These are phyloP conservation scores for Dissophora globulifera DNA, from an alignment of 192 early-diverging fungal species.

Conservation along the genomic window DNA sequence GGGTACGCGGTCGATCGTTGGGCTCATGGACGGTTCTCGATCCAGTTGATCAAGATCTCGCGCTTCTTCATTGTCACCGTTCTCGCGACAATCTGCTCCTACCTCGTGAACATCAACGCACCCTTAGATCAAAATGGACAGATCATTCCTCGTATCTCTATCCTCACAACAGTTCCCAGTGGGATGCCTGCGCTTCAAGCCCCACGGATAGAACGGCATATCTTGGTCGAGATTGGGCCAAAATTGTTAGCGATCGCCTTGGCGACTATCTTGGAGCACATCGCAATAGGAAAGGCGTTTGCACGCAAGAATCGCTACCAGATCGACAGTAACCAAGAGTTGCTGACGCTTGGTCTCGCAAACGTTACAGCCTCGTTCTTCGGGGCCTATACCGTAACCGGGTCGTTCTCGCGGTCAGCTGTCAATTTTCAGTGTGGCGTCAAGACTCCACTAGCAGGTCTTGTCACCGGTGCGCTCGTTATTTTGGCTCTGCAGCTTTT, in stretches of 20 bases:
- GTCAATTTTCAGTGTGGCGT: constrained; percentile 88
- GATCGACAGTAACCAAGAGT: constrained; percentile 82
- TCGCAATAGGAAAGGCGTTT: constrained; percentile 87
- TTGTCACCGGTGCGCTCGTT: constrained; percentile 82
- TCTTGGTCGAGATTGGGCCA: constrained; percentile 58
- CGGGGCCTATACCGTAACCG: constrained; percentile 85
- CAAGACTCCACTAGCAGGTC: constrained; percentile 76
- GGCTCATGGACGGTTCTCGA: constrained; percentile 9
- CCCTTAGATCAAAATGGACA: constrained; percentile 22
- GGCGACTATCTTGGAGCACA: constrained; percentile 86
- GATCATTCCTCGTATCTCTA: constrained; percentile 53
- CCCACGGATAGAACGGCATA: constrained; percentile 57
- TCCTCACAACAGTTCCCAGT: constrained; percentile 76
- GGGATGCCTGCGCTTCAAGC: constrained; percentile 74
- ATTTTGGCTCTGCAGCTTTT: constrained; percentile 81
- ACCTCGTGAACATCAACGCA: constrained; percentile 51
- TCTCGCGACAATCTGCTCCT: constrained; percentile 77
- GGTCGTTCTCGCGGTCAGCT: constrained; percentile 91
- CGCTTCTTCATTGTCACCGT: constrained; percentile 70
- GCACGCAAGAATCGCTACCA: constrained; percentile 86
- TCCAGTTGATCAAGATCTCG: constrained; percentile 25
- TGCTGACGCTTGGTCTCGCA: constrained; percentile 86
- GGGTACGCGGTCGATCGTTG: constrained; percentile 12
- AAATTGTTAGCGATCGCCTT: constrained; percentile 74
- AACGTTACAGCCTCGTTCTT: constrained; percentile 89